Percentiles rank a stretch among this genome's conserved stretches.
Evolutionary conservation across 2,329 filamentous ascomycete species (phyloP).

Genomic region (Dactylellina sp.): DNA sequence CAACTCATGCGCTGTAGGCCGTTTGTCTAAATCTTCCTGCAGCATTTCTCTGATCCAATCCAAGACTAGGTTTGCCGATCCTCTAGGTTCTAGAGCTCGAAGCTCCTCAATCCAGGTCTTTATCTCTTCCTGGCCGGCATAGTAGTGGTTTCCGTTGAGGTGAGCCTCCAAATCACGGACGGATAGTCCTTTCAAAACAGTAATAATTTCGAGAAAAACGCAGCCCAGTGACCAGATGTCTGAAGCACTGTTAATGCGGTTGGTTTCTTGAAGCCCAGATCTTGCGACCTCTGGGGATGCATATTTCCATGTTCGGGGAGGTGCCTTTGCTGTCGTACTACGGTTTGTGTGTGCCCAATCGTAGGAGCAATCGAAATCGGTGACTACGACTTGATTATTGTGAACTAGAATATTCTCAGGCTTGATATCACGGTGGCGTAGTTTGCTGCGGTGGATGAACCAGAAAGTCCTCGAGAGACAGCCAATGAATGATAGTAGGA

Average conservation of each 20-base stretch:
- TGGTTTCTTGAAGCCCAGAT: slow-evolving; percentile 1
- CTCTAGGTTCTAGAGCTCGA: not conserved
- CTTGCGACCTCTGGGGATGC: slow-evolving; percentile 20
- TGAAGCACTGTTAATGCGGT: slow-evolving; percentile 19
- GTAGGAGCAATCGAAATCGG: slow-evolving; percentile 60
- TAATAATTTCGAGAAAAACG: slow-evolving; percentile 59
- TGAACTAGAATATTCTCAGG: slow-evolving; percentile 59
- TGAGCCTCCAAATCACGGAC: slow-evolving; percentile 8
- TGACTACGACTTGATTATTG: slow-evolving; percentile 43
- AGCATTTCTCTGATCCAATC: slow-evolving; percentile 21
- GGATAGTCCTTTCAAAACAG: slow-evolving; percentile 50
- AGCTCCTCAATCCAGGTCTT: slow-evolving; percentile 3
- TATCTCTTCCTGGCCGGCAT: not conserved
- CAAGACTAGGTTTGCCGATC: slow-evolving; percentile 1
- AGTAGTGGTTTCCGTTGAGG: slow-evolving; percentile 8
- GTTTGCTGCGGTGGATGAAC: slow-evolving; percentile 57
- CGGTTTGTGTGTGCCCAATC: slow-evolving; percentile 57
- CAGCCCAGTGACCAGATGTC: slow-evolving; percentile 60
- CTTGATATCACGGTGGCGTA: slow-evolving; percentile 60
- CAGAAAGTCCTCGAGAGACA: slow-evolving; percentile 57
- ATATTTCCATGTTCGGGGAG: slow-evolving; percentile 27
- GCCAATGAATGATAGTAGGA: slow-evolving; percentile 60
- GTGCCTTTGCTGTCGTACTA: slow-evolving; percentile 51
- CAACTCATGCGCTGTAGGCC: slow-evolving; percentile 11
- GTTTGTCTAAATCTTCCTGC: slow-evolving; percentile 7